Evolutionary conservation across 208 protist species (phyloP), one percentile per base, ranked within the genome.

Genomic region (Acanthamoeba polyphaga): DNA sequence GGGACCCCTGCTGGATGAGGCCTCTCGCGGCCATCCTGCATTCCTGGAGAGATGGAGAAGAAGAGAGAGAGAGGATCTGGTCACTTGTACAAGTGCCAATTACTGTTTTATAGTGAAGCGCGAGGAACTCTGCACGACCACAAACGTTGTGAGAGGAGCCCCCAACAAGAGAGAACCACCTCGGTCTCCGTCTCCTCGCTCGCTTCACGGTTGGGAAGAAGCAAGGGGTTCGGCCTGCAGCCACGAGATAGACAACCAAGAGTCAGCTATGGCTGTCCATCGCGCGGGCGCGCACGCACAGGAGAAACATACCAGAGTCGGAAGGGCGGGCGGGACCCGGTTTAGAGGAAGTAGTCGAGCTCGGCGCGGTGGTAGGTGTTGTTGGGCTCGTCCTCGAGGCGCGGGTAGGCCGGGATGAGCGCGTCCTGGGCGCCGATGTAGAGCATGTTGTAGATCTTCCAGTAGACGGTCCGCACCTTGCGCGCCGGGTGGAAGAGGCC

Each of bases 391-490:
- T 94, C 91, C 15, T 82, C 72, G 27, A 95, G 49, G 51, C 72
- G 49, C 27, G 93, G 93, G 51, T 95, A 95, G 43, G 78, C 93
- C 13, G 93, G 78, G 32, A 95, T 60, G 62, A 95, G 80, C 17
- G 72, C 78, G 93, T 95, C 99, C 94, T 99, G 99, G n/a, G 97
- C 97, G 64, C 98, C 98, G 43, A 99, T 98, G 96, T 99, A 99
- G 38, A 99, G 93, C 95, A 98, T 99, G 97, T 99, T 99, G 97
- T 99, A 99, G n/a, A 99, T 98, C 95, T 99, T 99, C 97, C 99
- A 99, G 97, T 99, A 99, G 72, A 99, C 98, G 80, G 99, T 98
- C 58, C 99, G 98, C 32, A 99, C 99, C 96, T 99, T 99, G 80
- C 99, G 97, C 46, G 99, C 99, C 2, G 99, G 99, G 95, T 99